Conservation (phyloP, 1,284 basidiomycete species). For the Cutaneotrichosporon curvatum region DNA sequence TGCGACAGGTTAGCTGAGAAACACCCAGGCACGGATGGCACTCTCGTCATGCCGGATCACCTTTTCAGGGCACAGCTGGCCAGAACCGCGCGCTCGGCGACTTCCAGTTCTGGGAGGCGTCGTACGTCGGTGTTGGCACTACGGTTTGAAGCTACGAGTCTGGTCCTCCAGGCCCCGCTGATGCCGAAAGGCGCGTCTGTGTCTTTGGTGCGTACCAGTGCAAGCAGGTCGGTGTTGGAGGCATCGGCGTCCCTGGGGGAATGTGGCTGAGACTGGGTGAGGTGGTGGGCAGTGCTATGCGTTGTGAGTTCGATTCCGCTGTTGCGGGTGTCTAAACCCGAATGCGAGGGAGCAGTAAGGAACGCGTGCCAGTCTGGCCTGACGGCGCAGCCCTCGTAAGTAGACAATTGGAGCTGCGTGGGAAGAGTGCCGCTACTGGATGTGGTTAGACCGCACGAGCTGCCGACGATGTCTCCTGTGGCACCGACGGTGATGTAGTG, state of each 20-base stretch:
- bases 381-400: constrained; percentile 14
- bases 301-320: too few relatives aligned
- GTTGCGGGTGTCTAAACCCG: too few relatives aligned
- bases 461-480: constrained; percentile 8
- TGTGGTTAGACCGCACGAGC: neutral
- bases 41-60: constrained; percentile 11
- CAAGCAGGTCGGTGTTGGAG: too few relatives aligned
- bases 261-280: too few relatives aligned
- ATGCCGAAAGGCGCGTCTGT: constrained; percentile 23
- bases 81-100: constrained; percentile 26
- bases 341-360: neutral
- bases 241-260: neutral
- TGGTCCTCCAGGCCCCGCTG: constrained; percentile 16
- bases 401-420: too few relatives aligned
- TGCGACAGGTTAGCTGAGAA: constrained; percentile 15
- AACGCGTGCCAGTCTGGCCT: constrained; percentile 27
- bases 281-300: too few relatives aligned
- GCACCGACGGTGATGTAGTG: constrained; percentile 5
- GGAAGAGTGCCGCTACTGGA: too few relatives aligned
- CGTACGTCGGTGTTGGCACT: too few relatives aligned
- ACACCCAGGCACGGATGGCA: too few relatives aligned
- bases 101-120: constrained; percentile 1
- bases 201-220: constrained; percentile 22
- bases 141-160: neutral
- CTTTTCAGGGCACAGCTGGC: constrained; percentile 30